Conservation (phyloP, 495 filamentous ascomycete species). For the Tuber borchii region DNA sequence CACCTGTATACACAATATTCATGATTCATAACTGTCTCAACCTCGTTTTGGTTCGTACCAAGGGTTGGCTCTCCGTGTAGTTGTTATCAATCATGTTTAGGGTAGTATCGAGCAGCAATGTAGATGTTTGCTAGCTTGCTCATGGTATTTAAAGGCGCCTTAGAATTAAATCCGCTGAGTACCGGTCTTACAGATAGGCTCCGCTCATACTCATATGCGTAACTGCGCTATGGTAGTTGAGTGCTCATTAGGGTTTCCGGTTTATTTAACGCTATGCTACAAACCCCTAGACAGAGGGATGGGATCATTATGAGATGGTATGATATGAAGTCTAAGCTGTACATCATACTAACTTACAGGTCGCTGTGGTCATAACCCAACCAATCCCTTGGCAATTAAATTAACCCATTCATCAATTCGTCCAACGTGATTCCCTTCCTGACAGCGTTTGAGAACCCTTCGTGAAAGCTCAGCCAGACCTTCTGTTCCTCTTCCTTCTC, state of each 20-base stretch:
- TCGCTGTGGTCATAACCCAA: not conserved
- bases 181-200: not conserved
- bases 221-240: not conserved
- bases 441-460: conserved; percentile 95
- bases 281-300: not conserved
- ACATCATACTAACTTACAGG: not conserved
- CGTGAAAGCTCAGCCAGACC: conserved; percentile 91
- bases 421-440: conserved; percentile 81
- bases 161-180: not conserved
- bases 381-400: conserved; percentile 25
- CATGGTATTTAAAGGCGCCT: not conserved
- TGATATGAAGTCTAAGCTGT: not conserved
- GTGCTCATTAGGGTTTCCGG: not conserved
- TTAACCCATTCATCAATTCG: conserved; percentile 68
- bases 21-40: not conserved
- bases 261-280: not conserved
- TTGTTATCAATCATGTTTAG: not conserved
- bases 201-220: not conserved
- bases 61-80: not conserved
- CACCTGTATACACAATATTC: not conserved
- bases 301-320: too few relatives aligned
- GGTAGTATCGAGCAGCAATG: not conserved
- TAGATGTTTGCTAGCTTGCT: not conserved
- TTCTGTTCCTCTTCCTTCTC: conserved; percentile 51
- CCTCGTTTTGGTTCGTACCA: not conserved